Percentiles rank a stretch among this genome's conserved stretches.
Conservation (phyloP, 257 asterid genomes). For the Thymus mandschuricus region DNA sequence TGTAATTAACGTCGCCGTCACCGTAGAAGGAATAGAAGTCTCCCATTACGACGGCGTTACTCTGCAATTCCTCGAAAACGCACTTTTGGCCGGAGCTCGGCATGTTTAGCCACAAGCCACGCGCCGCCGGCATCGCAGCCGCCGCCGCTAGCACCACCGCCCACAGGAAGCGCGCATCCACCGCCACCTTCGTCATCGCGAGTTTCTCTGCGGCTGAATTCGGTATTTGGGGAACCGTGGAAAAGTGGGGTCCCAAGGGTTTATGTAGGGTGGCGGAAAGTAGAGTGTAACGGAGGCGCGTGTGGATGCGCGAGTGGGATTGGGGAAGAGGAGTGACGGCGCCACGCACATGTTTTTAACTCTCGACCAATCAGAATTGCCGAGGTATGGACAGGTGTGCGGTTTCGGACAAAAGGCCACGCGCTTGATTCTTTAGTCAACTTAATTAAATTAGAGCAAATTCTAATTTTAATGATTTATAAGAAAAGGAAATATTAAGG, state of each 20-base stretch:
- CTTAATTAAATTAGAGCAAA: too few relatives aligned
- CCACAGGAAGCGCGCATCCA: conserved; percentile 31
- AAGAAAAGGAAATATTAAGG: too few relatives aligned
- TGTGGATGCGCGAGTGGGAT: conserved; percentile 34
- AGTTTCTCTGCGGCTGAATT: neutral
- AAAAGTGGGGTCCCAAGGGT: neutral
- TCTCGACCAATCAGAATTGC: conserved; percentile 26
- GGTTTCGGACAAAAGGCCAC: conserved; percentile 3
- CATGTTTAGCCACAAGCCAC: conserved; percentile 67
- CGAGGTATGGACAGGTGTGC: conserved; percentile 15
- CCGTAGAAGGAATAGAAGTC: conserved; percentile 58
- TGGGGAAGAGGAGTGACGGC: conserved; percentile 4
- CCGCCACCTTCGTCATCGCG: conserved; percentile 28
- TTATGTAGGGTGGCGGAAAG: conserved; percentile 5
- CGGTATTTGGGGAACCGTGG: neutral
- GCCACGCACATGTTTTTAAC: conserved; percentile 24
- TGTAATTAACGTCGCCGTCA: conserved; percentile 32
- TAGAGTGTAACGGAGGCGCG: conserved; percentile 31
- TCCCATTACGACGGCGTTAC: conserved; percentile 64
- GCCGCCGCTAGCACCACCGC: conserved; percentile 33
- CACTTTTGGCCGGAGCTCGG: conserved; percentile 68
- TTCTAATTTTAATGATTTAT: too few relatives aligned
- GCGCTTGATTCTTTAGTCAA: conserved; percentile 7
- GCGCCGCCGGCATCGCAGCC: conserved; percentile 46
- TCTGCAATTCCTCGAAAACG: conserved; percentile 65